These are phyloP conservation scores for Venturia nashicola DNA, from an alignment of 2,329 filamentous ascomycete species.

Conservation along the genomic window DNA sequence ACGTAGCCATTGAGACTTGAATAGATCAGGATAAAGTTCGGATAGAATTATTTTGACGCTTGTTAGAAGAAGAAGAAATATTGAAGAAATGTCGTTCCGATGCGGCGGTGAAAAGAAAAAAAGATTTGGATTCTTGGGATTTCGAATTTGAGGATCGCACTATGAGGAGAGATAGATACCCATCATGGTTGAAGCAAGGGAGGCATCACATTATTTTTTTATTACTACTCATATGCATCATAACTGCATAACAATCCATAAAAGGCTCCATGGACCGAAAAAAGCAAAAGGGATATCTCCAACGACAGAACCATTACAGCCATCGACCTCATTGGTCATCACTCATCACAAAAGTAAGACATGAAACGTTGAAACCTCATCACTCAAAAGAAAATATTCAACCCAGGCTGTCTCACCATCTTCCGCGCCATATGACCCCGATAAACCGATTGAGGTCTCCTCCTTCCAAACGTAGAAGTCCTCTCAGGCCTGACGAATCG, in stretches of 20 bases:
- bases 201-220: neutral
- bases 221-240: neutral
- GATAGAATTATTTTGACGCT: too few relatives aligned
- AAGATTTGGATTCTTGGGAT: neutral
- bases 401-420: neutral
- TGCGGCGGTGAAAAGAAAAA: too few relatives aligned
- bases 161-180: too few relatives aligned
- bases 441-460: neutral
- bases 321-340: neutral
- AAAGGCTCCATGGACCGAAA: neutral
- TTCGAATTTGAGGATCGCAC: too few relatives aligned
- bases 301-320: neutral
- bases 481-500: neutral
- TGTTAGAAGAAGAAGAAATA: too few relatives aligned
- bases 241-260: neutral
- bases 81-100: too few relatives aligned
- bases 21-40: too few relatives aligned
- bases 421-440: neutral
- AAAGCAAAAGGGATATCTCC: neutral
- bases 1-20: too few relatives aligned
- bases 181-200: neutral
- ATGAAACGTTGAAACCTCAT: neutral
- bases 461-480: neutral
- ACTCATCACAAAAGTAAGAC: neutral
- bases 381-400: slow-evolving; percentile 2